Conservation (phyloP, 2,329 filamentous ascomycete species). For the Thelonectria blattea region DNA sequence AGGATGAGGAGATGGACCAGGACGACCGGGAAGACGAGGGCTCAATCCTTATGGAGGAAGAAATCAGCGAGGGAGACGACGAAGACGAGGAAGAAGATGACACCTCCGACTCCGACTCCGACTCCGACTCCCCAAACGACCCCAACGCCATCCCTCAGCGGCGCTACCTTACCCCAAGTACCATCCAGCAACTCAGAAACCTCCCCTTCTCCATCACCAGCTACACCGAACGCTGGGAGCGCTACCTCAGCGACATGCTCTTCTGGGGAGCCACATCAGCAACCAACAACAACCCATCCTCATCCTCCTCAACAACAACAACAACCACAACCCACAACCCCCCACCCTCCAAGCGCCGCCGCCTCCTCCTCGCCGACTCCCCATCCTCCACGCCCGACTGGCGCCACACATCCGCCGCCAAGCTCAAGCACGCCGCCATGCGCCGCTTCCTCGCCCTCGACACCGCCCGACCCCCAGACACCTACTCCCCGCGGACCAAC, state of each 20-base stretch:
- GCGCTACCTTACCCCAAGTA: background rate
- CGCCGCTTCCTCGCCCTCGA: constrained; percentile 12
- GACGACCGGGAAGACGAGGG: constrained; percentile 1
- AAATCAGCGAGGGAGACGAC: background rate
- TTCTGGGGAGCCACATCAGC: background rate
- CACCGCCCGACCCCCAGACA: background rate
- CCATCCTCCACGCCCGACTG: background rate
- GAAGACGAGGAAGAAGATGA: background rate
- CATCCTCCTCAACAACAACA: no score
- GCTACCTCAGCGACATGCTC: background rate
- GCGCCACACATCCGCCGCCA: background rate
- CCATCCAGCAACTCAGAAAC: background rate
- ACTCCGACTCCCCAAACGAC: background rate
- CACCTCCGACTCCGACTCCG: background rate
- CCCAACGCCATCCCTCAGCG: background rate
- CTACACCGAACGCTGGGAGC: constrained; percentile 18
- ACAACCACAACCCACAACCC: background rate
- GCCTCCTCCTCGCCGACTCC: background rate
- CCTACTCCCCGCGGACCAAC: background rate
- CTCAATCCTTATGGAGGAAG: background rate
- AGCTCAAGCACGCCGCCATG: constrained; percentile 28
- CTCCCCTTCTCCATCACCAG: constrained; percentile 21
- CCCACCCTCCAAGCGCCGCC: constrained; percentile 8
- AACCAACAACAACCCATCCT: no score
- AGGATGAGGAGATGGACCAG: background rate